These are phyloP conservation scores for Spatholobus suberectus DNA, from an alignment of 306 rosid species.

Conservation along the genomic window DNA sequence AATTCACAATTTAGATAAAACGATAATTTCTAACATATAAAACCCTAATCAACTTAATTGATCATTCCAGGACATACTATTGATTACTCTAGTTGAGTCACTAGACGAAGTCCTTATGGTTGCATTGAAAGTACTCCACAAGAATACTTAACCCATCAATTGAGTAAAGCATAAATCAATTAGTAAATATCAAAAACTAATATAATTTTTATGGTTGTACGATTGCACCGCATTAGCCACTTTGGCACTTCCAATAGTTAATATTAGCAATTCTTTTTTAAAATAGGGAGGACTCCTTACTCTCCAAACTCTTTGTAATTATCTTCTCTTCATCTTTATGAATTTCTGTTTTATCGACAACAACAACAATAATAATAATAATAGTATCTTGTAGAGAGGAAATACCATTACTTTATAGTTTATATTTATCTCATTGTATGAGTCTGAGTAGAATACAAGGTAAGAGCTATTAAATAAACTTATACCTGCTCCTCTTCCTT, in stretches of 20 bases:
- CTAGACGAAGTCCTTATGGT: slow-evolving; percentile 2
- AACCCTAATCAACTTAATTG: slow-evolving; percentile 16
- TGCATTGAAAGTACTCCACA: slow-evolving; percentile 6
- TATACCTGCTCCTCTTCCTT: slow-evolving; percentile 99
- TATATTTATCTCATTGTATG: slow-evolving; percentile 7
- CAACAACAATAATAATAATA: neutral
- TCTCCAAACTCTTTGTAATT: slow-evolving; percentile 26
- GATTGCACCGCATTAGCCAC: slow-evolving; percentile 26
- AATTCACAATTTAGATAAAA: slow-evolving; percentile 27
- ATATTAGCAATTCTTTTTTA: slow-evolving; percentile 7
- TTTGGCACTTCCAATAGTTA: slow-evolving; percentile 31
- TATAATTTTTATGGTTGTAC: neutral
- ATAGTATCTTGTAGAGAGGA: slow-evolving; percentile 1
- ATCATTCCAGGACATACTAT: neutral
- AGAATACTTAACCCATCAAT: slow-evolving; percentile 31
- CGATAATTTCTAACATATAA: slow-evolving; percentile 11
- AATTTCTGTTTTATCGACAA: slow-evolving; percentile 8
- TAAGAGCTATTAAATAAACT: slow-evolving; percentile 37
- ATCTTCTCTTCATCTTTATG: neutral
- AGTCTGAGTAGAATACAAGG: slow-evolving; percentile 16
- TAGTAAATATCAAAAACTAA: slow-evolving; percentile 15
- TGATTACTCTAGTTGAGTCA: slow-evolving; percentile 23
- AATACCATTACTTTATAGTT: neutral
- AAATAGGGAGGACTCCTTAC: neutral
- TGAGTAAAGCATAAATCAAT: neutral